Base-by-base conservation (phyloP, 2,329 filamentous ascomycete species). In the Lachnellula subtilissima region DNA sequence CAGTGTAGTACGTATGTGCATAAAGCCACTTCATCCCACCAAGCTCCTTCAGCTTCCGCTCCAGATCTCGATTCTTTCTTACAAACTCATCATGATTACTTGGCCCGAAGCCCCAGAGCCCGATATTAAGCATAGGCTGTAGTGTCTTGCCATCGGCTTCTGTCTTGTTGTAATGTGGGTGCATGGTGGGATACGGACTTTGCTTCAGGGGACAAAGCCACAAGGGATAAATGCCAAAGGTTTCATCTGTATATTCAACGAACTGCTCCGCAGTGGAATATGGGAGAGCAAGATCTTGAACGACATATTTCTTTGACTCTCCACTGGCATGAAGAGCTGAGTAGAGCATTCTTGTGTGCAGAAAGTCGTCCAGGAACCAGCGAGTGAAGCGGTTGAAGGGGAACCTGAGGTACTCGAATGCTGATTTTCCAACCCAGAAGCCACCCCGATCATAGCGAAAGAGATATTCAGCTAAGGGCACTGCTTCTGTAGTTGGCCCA, bases 21-120 rank as follows among this genome's bases (percentile, higher is more conserved):
- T 96, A 95, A 12, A 95, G 76, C 87, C 89, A 94, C 75, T 95
- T 95, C 75, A 88, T 83, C 2, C 90, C 91, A 48, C 85, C 85
- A 1, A 94, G 79, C 61, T 83, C 78, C 48, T 76, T 75, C 4
- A 92, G 80, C 67, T 87, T 87, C 19, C 75, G 73, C 73, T 95
- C 91, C 19, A 95, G 77, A 45, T 78, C 78, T 35, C 86, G 81
- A 72, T 95, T 95, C 63, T 83, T 82, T 40, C 72, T 69, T 2
- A 92, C 76, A 65, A 92, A 92, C n/a, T 78, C 76, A 1, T 72
- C 70, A 53, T 72, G 65, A 49, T 80, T 69, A 2, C 75, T 69
- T 2, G 86, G 83, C 7, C 89, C 89, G 87, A 89, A 94, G 36
- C 89, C 90, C 90, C 91, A 96, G 37, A 95, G 81, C n/a, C 83